A percentile compares a stretch with the other conserved stretches of the same genome.
Conservation (phyloP, 192 early-diverging fungal species). For the Backusella morwellensis region DNA sequence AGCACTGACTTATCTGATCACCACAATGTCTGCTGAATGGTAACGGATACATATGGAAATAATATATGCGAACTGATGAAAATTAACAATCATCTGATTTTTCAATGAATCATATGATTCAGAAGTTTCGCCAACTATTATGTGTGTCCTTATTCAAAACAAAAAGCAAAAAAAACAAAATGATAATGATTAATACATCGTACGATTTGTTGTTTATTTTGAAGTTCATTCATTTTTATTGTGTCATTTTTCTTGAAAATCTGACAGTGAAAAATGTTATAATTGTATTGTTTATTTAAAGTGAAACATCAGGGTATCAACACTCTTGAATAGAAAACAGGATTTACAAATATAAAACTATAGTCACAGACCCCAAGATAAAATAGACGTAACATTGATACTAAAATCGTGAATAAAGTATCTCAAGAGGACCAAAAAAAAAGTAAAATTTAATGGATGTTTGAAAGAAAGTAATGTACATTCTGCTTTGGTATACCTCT, state of each 20-base stretch:
- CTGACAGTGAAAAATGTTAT: too few relatives aligned
- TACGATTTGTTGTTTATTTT: neutral
- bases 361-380: neutral
- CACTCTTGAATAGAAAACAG: neutral
- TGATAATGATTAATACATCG: too few relatives aligned
- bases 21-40: neutral
- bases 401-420: neutral
- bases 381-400: neutral
- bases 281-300: neutral
- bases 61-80: neutral
- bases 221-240: neutral
- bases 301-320: neutral
- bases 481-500: neutral
- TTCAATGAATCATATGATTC: neutral
- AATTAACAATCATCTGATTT: neutral
- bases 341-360: neutral
- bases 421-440: neutral
- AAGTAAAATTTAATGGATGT: neutral
- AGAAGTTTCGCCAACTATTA: neutral
- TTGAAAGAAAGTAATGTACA: neutral
- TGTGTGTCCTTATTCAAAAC: too few relatives aligned
- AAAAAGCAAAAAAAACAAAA: too few relatives aligned
- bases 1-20: too few relatives aligned
- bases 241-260: too few relatives aligned
- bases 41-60: neutral